Conservation (phyloP, 495 filamentous ascomycete genomes). For the Penicillium steckii region DNA sequence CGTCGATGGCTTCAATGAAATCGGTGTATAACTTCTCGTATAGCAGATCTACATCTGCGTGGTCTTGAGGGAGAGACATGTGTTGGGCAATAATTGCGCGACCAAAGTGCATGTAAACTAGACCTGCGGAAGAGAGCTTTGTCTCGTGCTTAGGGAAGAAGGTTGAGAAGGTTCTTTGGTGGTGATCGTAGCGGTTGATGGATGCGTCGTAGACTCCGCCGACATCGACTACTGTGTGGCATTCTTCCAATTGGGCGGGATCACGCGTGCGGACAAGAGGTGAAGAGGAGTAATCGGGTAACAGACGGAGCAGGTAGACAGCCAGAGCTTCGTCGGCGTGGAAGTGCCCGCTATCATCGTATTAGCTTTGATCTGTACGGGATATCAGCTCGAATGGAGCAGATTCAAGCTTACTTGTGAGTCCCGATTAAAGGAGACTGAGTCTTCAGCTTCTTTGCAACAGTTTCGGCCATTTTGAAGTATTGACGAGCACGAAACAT, state of each 20-base stretch:
- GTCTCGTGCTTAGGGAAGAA: conserved; percentile 75
- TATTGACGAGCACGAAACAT: conserved; percentile 33
- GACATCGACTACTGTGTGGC: conserved; percentile 95
- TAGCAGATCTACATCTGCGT: conserved; percentile 66
- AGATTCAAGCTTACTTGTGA: conserved; percentile 60
- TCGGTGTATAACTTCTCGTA: conserved; percentile 88
- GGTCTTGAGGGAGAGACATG: conserved; percentile 59
- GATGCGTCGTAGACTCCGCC: conserved; percentile 82
- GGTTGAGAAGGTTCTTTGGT: conserved; percentile 86
- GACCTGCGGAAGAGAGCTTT: conserved; percentile 87
- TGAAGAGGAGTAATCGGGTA: conserved; percentile 75
- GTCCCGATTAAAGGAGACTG: conserved; percentile 72
- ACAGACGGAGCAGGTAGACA: conserved; percentile 87
- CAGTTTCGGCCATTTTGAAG: conserved; percentile 60
- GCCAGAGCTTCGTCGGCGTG: conserved; percentile 99
- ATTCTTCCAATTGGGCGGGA: conserved; percentile 69
- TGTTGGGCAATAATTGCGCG: conserved; percentile 71
- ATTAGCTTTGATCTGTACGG: background rate
- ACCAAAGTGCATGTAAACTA: conserved; percentile 96
- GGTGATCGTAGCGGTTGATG: conserved; percentile 86
- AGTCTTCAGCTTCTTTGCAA: conserved; percentile 70
- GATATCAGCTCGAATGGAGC: conserved; percentile 4
- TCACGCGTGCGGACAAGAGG: conserved; percentile 86
- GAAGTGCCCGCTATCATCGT: conserved; percentile 72
- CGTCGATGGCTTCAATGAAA: conserved; percentile 95